These are phyloP conservation scores for Vinca minor DNA, from an alignment of 257 asterid genomes.

Conservation along the genomic window DNA sequence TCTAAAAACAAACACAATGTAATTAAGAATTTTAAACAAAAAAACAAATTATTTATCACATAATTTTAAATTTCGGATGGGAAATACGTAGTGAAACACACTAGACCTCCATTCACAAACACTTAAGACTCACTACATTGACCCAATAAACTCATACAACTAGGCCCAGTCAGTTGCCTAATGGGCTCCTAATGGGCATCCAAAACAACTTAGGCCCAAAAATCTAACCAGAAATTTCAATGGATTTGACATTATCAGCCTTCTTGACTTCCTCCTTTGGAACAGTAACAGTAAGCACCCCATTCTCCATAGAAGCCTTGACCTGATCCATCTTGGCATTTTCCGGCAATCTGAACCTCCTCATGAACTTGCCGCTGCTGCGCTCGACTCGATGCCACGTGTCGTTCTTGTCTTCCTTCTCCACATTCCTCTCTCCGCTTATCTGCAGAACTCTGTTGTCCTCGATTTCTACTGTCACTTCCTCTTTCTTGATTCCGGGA, in stretches of 20 bases:
- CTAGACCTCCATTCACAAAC: too few relatives aligned
- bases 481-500: conserved; percentile 19
- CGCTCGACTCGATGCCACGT: not conserved
- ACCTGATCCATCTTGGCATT: conserved; percentile 10
- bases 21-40: too few relatives aligned
- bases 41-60: too few relatives aligned
- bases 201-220: too few relatives aligned
- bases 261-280: conserved; percentile 15
- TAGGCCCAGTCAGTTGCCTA: too few relatives aligned
- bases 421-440: not conserved
- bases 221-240: conserved; percentile 16
- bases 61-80: too few relatives aligned
- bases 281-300: conserved; percentile 15
- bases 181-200: too few relatives aligned
- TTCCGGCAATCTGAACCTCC: conserved; percentile 17
- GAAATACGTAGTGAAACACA: too few relatives aligned
- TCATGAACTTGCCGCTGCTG: conserved; percentile 14
- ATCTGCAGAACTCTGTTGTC: conserved; percentile 2
- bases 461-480: conserved; percentile 16
- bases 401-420: conserved; percentile 16
- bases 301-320: conserved; percentile 16
- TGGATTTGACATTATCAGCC: conserved; percentile 12
- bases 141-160: too few relatives aligned
- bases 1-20: too few relatives aligned
- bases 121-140: too few relatives aligned